A percentile compares a stretch with the other conserved stretches of the same genome.
These are phyloP conservation scores for Trichosporon ovoides DNA, from an alignment of 1,284 basidiomycete genomes.

Conservation along the genomic window DNA sequence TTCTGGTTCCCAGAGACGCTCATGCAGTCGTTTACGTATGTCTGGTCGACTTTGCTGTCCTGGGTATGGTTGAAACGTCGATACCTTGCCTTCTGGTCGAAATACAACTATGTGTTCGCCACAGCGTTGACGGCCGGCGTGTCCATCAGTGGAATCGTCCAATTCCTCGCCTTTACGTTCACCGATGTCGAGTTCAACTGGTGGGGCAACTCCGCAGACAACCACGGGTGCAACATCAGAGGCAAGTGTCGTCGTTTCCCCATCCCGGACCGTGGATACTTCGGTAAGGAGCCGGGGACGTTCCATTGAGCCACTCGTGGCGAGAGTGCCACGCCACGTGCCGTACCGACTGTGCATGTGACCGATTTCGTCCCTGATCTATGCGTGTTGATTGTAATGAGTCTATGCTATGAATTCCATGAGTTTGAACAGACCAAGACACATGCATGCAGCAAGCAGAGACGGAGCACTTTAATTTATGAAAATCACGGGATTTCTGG, in stretches of 20 bases:
- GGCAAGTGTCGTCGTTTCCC: neutral
- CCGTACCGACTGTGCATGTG: too few relatives aligned
- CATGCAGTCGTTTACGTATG: neutral
- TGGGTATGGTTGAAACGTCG: constrained; percentile 27
- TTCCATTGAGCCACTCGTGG: too few relatives aligned
- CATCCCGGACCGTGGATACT: neutral
- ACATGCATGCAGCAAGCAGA: too few relatives aligned
- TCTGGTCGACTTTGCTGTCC: constrained; percentile 23
- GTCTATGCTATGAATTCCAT: too few relatives aligned
- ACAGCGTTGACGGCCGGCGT: constrained; percentile 65
- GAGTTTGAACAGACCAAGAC: too few relatives aligned
- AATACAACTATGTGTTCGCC: constrained; percentile 74
- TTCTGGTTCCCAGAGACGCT: constrained; percentile 17
- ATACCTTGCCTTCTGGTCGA: constrained; percentile 41
- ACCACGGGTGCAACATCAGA: constrained; percentile 16
- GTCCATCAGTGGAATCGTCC: constrained; percentile 56
- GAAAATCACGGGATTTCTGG: too few relatives aligned
- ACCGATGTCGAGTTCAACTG: constrained; percentile 42
- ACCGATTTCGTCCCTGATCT: too few relatives aligned
- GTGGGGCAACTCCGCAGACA: constrained; percentile 62
- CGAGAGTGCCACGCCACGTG: too few relatives aligned
- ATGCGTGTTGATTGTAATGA: too few relatives aligned
- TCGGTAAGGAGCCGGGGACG: neutral
- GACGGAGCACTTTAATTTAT: too few relatives aligned
- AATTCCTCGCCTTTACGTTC: constrained; percentile 57